Conservation (phyloP, 352 stramenopile genomes). For the Pythium oligandrum region DNA sequence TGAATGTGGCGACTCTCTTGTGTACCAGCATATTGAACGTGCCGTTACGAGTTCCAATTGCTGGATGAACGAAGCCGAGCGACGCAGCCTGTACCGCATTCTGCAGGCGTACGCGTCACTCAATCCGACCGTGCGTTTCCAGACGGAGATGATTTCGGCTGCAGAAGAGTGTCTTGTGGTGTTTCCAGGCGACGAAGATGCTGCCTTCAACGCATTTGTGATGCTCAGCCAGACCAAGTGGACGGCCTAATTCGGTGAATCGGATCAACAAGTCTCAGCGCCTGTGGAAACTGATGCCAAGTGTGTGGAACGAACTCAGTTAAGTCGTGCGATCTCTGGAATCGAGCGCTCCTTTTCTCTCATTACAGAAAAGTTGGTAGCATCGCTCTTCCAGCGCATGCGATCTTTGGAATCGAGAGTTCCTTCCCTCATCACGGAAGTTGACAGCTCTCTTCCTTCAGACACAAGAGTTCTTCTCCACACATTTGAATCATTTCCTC, state of each 20-base stretch:
- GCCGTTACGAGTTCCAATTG: constrained; percentile 27
- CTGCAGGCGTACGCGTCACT: constrained; percentile 26
- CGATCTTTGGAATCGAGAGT: too few relatives aligned
- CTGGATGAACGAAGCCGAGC: constrained; percentile 33
- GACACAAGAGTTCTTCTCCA: too few relatives aligned
- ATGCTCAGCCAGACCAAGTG: constrained; percentile 19
- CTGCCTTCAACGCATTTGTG: constrained; percentile 28
- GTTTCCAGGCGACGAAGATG: constrained; percentile 26
- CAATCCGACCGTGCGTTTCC: constrained; percentile 13
- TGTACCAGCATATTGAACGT: constrained; percentile 20
- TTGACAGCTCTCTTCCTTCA: too few relatives aligned
- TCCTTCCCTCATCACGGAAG: constrained; percentile 23
- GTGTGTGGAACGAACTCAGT: too few relatives aligned
- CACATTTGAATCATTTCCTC: too few relatives aligned
- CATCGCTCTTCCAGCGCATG: too few relatives aligned
- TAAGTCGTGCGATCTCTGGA: too few relatives aligned
- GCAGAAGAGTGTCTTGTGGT: constrained; percentile 29
- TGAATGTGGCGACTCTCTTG: too few relatives aligned
- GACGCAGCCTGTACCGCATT: constrained; percentile 19
- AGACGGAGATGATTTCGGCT: constrained; percentile 26
- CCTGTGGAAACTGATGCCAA: too few relatives aligned
- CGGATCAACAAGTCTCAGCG: neutral
- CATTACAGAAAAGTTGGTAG: constrained; percentile 6
- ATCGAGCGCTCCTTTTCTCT: constrained; percentile 22
- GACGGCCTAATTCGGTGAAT: neutral